A percentile compares a stretch with the other conserved stretches of the same genome.
Conservation (phyloP, 768 basidiomycete species). For the Psilocybe tampanensis region DNA sequence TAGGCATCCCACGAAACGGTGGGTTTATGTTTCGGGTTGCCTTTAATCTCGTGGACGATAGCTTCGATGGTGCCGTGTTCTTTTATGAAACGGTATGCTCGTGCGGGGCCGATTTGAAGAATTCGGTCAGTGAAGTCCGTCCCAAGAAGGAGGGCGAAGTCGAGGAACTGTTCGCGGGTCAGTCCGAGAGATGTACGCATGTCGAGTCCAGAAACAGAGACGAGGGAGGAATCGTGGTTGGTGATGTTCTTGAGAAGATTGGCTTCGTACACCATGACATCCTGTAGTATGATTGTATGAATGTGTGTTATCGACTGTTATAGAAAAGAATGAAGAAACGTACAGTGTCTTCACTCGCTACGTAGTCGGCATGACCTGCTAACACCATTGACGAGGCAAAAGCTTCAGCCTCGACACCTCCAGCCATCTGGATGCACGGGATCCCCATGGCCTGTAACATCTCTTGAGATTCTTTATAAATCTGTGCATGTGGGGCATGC, state of each 20-base stretch:
- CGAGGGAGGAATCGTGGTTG: constrained; percentile 56
- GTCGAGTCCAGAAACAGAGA: constrained; percentile 62
- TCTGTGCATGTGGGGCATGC: constrained; percentile 60
- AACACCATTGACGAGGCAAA: constrained; percentile 78
- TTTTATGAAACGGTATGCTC: constrained; percentile 77
- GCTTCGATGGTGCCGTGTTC: constrained; percentile 74
- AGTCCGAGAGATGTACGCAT: constrained; percentile 63
- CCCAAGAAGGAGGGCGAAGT: constrained; percentile 86
- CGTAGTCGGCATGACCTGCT: constrained; percentile 80
- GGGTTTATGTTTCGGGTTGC: constrained; percentile 52
- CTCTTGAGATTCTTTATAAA: constrained; percentile 71
- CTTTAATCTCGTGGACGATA: constrained; percentile 61
- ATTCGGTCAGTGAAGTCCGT: constrained; percentile 92
- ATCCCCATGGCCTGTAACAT: constrained; percentile 83
- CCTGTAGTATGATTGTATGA: constrained; percentile 41
- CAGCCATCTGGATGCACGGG: constrained; percentile 67
- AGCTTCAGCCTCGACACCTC: constrained; percentile 84
- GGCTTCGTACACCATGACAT: constrained; percentile 81
- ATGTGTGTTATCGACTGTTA: not conserved
- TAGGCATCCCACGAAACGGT: constrained; percentile 52
- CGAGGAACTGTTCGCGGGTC: constrained; percentile 62
- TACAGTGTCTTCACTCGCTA: constrained; percentile 90
- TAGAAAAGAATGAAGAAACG: constrained; percentile 18
- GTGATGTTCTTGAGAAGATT: constrained; percentile 83
- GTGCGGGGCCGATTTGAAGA: constrained; percentile 75